Evolutionary conservation across 768 basidiomycete species (phyloP), one percentile per base, ranked within the genome.

Genomic region (Lactarius deliciosus): DNA sequence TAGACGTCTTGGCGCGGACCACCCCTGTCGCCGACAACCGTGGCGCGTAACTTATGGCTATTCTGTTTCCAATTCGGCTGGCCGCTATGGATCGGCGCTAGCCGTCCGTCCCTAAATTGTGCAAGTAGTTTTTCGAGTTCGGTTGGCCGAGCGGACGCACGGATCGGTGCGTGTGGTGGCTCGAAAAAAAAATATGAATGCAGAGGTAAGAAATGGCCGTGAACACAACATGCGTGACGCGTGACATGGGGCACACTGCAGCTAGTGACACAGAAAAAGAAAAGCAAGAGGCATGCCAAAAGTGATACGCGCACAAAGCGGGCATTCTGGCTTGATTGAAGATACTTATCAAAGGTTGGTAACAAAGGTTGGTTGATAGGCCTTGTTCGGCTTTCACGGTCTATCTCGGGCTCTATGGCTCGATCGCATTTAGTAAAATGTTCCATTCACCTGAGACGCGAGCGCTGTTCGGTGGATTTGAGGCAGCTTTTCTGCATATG

Each of bases 21-120:
- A 20, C 15, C 28, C 63, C 58, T 54, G 38, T 16, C 0, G 22
- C 50, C 57, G 58, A 65, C 32, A 15, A 55, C 58, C 54, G 53
- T 55, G 50, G 38, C 58, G n/a, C 50, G 50, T 53, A 53, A 53
- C 22, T 53, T 53, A 53, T 53, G 50, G 50, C 50, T 53, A 53
- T 53, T 25, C 50, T 53, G 50, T 53, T 53, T 53, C 50, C 50
- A 53, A 53, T 53, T 53, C 50, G 50, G 50, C 50, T 53, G 50
- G 22, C 60, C n/a, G 56, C 20, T 30, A 20, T 18, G 43, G 40
- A 60, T 61, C 32, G 50, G 50, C 60, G 30, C 30, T 22, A 22
- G 18, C 15, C 28, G 40, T 54, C 2, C 10, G 53, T 38, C 38
- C 60, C 59, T 56, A 54, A 45, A 34, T 8, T 18, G 18, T 30